Evolutionary conservation across 768 basidiomycete species (phyloP).

Genomic region (Candolleomyces eurysporus): DNA sequence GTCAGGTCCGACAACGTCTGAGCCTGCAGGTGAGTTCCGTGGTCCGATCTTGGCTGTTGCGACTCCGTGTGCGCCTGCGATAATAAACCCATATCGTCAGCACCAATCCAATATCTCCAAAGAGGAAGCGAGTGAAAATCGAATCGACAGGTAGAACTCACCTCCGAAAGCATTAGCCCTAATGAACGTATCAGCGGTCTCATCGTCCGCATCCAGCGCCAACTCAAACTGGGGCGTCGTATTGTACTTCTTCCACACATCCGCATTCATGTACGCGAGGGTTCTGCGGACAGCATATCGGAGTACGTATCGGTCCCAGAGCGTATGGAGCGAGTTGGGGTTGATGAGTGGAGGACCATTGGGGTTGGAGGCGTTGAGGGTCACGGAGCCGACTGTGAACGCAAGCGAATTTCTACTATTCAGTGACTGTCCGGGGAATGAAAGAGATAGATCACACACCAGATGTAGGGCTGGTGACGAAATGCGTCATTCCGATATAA

Average conservation of each 20-base stretch:
- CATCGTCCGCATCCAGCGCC: neutral
- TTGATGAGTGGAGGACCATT: constrained; percentile 49
- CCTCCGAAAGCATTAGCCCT: neutral
- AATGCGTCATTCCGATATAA: neutral
- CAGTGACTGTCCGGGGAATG: neutral
- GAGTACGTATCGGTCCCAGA: constrained; percentile 26
- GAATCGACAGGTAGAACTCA: no score
- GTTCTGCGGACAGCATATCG: constrained; percentile 11
- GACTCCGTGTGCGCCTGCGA: neutral
- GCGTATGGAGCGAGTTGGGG: constrained; percentile 38
- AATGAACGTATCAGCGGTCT: neutral
- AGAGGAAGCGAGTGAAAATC: no score
- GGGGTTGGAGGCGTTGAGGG: constrained; percentile 39
- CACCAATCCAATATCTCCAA: no score
- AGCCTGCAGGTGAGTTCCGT: neutral
- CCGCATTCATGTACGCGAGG: neutral
- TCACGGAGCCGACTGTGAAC: constrained; percentile 30
- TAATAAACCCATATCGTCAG: no score
- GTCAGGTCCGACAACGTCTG: neutral
- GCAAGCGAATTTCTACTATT: neutral
- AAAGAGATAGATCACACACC: neutral
- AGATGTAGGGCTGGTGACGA: neutral
- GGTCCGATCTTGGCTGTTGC: neutral
- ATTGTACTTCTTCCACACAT: neutral
- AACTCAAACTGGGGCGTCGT: neutral